Percentiles rank a stretch among this genome's conserved stretches.
Conservation (phyloP, 2,329 filamentous ascomycete genomes). For the Sporothrix euskadiensis region DNA sequence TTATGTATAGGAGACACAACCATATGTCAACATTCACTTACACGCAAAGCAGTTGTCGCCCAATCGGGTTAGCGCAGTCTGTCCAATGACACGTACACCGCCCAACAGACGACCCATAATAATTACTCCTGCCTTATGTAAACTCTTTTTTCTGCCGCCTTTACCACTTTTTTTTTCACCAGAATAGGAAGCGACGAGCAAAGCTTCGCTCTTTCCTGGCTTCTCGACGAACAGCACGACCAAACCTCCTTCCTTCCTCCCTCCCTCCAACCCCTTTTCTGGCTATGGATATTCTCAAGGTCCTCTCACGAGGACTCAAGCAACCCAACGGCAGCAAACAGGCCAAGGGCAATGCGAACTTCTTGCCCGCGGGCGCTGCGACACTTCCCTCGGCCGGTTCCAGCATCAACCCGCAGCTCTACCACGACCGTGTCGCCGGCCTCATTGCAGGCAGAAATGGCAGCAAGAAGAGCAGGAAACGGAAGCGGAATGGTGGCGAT, state of each 20-base stretch:
- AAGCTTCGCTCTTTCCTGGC: neutral
- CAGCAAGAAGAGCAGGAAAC: conserved; percentile 58
- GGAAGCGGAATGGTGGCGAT: conserved; percentile 41
- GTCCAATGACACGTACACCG: neutral
- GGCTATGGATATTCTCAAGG: conserved; percentile 71
- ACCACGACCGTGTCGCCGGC: conserved; percentile 52
- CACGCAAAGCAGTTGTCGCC: neutral
- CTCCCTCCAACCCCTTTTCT: neutral
- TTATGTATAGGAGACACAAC: neutral
- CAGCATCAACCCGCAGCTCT: conserved; percentile 67
- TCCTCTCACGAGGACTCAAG: conserved; percentile 71
- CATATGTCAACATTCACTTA: neutral
- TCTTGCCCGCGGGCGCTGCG: conserved; percentile 36
- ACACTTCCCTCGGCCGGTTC: conserved; percentile 66
- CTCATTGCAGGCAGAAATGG: conserved; percentile 31
- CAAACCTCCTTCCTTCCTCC: neutral
- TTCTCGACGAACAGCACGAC: neutral
- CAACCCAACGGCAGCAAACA: conserved; percentile 41
- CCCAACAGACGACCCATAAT: neutral
- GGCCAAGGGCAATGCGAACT: conserved; percentile 40
- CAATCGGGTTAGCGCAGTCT: neutral
- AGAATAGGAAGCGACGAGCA: neutral
- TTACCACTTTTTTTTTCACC: conserved; percentile 19
- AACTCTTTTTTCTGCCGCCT: conserved; percentile 16
- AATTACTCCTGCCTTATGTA: neutral